Percentiles rank a stretch among this genome's conserved stretches.
Conservation (phyloP, 495 filamentous ascomycete genomes). For the Daldinia childiae region DNA sequence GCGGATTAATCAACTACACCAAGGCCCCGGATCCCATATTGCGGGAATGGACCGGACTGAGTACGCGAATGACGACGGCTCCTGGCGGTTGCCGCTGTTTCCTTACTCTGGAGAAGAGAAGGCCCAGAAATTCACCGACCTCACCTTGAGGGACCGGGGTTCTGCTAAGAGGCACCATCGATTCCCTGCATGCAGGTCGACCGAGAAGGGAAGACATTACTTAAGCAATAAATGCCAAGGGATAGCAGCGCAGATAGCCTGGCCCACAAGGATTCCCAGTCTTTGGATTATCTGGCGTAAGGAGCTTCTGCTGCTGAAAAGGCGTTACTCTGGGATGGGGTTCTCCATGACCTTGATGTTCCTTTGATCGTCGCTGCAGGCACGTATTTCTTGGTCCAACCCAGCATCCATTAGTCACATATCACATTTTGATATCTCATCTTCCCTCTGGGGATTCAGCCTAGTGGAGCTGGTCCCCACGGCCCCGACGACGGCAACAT, state of each 20-base stretch:
- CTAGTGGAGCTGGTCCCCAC: conserved; percentile 41
- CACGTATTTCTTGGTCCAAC: conserved; percentile 37
- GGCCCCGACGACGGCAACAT: conserved; percentile 16
- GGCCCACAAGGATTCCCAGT: conserved; percentile 34
- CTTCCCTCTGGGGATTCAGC: conserved; percentile 32
- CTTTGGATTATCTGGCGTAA: conserved; percentile 30
- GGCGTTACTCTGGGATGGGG: conserved; percentile 35
- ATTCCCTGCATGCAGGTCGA: conserved; percentile 44
- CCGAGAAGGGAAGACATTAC: conserved; percentile 42
- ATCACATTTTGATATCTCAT: conserved; percentile 46
- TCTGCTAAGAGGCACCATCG: conserved; percentile 25
- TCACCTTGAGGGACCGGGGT: conserved; percentile 34
- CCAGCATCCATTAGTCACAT: conserved; percentile 39
- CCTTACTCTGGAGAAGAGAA: conserved; percentile 10
- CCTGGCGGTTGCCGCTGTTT: conserved; percentile 28
- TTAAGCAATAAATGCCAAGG: conserved; percentile 39
- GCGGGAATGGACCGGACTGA: conserved; percentile 29
- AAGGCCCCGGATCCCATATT: conserved; percentile 23
- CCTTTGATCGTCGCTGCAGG: conserved; percentile 45
- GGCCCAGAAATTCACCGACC: conserved; percentile 37
- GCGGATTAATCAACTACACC: conserved; percentile 33
- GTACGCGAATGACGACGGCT: conserved; percentile 20
- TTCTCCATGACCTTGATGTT: conserved; percentile 40
- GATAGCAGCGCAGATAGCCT: conserved; percentile 40
- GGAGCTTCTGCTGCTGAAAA: conserved; percentile 16